Evolutionary conservation across 257 asterid genomes (phyloP).

Genomic region (Asclepias syriaca): DNA sequence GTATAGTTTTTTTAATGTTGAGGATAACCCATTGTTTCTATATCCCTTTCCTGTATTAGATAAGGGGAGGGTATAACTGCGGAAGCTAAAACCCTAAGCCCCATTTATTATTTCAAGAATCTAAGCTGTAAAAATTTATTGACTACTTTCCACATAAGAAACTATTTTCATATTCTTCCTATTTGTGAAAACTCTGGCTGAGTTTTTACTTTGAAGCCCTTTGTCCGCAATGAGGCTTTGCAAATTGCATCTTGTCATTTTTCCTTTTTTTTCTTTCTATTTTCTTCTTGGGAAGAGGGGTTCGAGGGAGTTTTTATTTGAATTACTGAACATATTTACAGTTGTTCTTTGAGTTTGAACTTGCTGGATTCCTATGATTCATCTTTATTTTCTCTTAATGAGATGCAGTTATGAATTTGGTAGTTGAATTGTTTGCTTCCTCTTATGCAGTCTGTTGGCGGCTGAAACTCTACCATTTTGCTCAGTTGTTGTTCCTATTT

Average conservation of each 20-base stretch:
- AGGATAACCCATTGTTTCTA: not conserved
- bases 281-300: not conserved
- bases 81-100: not conserved
- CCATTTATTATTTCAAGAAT: not conserved
- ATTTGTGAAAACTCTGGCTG: not conserved
- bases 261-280: not conserved
- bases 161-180: not conserved
- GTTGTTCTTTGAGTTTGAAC: not conserved
- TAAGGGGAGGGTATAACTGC: not conserved
- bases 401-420: not conserved
- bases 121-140: too few relatives aligned
- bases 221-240: not conserved
- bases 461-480: not conserved
- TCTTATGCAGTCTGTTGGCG: slow-evolving; percentile 16
- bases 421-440: not conserved
- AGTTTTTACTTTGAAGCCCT: not conserved
- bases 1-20: not conserved
- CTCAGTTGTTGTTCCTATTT: not conserved
- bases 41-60: not conserved
- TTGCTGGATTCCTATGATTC: not conserved
- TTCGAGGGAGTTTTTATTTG: not conserved
- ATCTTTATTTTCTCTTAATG: not conserved
- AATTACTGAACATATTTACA: too few relatives aligned
- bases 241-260: not conserved
- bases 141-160: not conserved